Percentiles rank a stretch among this genome's conserved stretches.
These are phyloP conservation scores for Didymellaceae sp. DNA, from an alignment of 2,329 filamentous ascomycete species.

Conservation along the genomic window DNA sequence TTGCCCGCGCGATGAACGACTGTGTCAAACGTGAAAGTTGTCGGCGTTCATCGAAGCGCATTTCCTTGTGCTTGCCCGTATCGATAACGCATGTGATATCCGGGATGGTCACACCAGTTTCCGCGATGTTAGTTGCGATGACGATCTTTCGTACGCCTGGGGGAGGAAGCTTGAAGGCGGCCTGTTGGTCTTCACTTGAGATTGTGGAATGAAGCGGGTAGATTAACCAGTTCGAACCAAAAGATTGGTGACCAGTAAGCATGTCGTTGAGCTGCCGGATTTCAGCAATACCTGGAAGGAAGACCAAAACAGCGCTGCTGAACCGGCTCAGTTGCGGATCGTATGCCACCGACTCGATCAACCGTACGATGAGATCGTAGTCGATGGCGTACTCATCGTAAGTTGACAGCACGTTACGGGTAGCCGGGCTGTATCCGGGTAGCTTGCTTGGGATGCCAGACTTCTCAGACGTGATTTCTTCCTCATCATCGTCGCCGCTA, in stretches of 20 bases:
- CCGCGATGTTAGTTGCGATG: conserved; percentile 95
- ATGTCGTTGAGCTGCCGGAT: conserved; percentile 89
- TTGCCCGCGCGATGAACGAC: conserved; percentile 93
- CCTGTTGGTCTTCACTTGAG: conserved; percentile 94
- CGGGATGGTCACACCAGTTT: conserved; percentile 97
- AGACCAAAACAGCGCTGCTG: conserved; percentile 92
- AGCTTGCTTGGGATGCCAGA: conserved; percentile 70
- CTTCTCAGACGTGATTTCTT: conserved; percentile 56
- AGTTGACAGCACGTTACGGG: conserved; percentile 73
- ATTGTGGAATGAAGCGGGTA: conserved; percentile 94
- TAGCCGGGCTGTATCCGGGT: conserved; percentile 75
- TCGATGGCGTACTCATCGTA: conserved; percentile 93
- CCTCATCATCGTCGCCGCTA: conserved; percentile 55
- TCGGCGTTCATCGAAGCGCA: conserved; percentile 92
- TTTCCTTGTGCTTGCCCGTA: conserved; percentile 95
- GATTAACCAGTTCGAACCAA: conserved; percentile 79
- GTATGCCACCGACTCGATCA: conserved; percentile 78
- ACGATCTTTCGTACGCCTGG: conserved; percentile 88
- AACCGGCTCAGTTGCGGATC: conserved; percentile 70
- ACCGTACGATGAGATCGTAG: conserved; percentile 80
- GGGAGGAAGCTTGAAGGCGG: conserved; percentile 86
- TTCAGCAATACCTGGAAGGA: conserved; percentile 92
- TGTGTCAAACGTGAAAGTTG: conserved; percentile 91
- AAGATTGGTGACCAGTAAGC: conserved; percentile 76
- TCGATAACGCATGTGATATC: conserved; percentile 98